Evolutionary conservation across 306 rosid genomes (phyloP).

Genomic region (Sicyos baderoa): DNA sequence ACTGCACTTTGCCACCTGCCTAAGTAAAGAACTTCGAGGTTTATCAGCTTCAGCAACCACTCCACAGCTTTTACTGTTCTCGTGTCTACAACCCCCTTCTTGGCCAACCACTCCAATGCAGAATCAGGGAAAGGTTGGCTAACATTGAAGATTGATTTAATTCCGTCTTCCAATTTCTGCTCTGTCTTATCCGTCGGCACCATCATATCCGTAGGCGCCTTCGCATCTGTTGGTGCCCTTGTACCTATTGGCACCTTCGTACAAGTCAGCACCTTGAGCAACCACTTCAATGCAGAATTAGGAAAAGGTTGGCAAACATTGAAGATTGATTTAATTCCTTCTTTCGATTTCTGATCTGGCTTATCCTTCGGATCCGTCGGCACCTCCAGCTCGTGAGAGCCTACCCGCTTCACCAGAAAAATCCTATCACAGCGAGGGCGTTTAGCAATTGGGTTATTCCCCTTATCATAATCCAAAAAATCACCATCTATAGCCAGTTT

Average conservation of each 20-base stretch:
- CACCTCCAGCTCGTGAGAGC: background rate
- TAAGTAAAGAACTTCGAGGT: constrained; percentile 26
- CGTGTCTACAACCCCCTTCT: background rate
- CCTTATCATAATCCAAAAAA: constrained; percentile 14
- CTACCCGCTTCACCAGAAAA: constrained; percentile 9
- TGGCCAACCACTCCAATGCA: constrained; percentile 15
- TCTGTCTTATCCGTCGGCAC: background rate
- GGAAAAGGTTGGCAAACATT: constrained; percentile 29
- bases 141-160: constrained; percentile 28
- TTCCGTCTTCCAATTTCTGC: background rate
- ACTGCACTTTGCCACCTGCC: constrained; percentile 30
- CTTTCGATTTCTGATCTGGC: background rate
- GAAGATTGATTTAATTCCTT: constrained; percentile 20
- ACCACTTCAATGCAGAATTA: constrained; percentile 13
- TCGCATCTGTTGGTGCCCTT: no score
- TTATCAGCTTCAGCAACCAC: constrained; percentile 22
- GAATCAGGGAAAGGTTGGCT: constrained; percentile 26
- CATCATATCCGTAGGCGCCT: background rate
- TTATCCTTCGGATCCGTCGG: background rate
- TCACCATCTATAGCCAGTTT: background rate
- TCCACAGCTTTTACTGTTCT: constrained; percentile 17
- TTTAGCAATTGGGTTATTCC: constrained; percentile 2
- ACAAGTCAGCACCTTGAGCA: background rate
- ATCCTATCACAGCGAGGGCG: background rate
- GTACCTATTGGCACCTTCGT: no score